Conservation (phyloP, 1,139 yeast genomes). For the Scheffersomyces illinoinensis region DNA sequence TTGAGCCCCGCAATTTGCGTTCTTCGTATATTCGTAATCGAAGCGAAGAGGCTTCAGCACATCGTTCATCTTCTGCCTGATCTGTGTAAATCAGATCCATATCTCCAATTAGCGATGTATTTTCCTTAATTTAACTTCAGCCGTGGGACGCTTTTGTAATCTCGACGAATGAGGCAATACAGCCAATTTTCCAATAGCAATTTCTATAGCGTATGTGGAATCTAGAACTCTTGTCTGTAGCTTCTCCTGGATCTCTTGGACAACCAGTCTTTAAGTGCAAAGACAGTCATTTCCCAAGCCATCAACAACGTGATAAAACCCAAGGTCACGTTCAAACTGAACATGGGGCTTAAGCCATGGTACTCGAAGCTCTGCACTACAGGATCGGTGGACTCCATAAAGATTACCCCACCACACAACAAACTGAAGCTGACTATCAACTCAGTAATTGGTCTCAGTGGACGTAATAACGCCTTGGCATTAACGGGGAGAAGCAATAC, state of each 20-base stretch:
- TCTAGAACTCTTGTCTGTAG: neutral
- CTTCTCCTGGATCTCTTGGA: constrained; percentile 8
- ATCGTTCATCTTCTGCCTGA: neutral
- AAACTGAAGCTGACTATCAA: constrained; percentile 74
- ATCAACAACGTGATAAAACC: constrained; percentile 79
- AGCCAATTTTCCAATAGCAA: neutral
- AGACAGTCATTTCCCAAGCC: constrained; percentile 83
- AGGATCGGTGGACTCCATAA: constrained; percentile 90
- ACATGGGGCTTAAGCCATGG: constrained; percentile 86
- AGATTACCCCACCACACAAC: constrained; percentile 84
- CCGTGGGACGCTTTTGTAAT: neutral
- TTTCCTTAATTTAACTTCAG: neutral
- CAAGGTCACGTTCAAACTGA: constrained; percentile 80
- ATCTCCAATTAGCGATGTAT: neutral
- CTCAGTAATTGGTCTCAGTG: constrained; percentile 75
- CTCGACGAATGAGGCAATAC: neutral
- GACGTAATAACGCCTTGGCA: constrained; percentile 37
- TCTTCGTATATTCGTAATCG: neutral
- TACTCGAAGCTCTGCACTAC: constrained; percentile 80
- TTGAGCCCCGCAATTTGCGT: neutral
- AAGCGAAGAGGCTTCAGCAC: neutral
- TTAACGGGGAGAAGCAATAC: constrained; percentile 53
- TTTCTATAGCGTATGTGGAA: neutral
- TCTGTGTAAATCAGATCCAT: neutral
- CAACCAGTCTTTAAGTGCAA: constrained; percentile 62